Evolutionary conservation across 306 rosid genomes (phyloP), one percentile per base, ranked within the genome.

Genomic region (Astragalus glycyphyllos): DNA sequence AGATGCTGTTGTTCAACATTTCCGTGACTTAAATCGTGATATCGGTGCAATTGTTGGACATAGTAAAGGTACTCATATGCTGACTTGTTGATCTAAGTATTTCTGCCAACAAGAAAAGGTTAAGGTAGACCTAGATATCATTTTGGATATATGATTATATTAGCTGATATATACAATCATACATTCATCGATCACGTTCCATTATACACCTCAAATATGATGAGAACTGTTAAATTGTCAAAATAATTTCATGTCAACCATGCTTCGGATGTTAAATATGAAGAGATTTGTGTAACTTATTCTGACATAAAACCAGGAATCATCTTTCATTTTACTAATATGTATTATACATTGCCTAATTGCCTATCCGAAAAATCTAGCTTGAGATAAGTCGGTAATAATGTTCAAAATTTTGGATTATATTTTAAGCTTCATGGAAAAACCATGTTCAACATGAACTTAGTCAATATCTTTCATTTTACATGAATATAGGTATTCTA

Each of bases 41-140:
- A 55, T 88, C 16, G 76, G 82, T 65, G 86, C 79, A 67, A 82
- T 86, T 77, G 72, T 89, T 69, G 98, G 98, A 65, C 96, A 89
- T 46, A 89, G 96, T 74, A 86, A 89, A 89, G 96, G 98, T 86
- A 61, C 34, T 47, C 11, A 96, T 86, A 61, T 32, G 51, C 11
- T 65, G 72, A 68, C 49, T 56, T 55, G 41, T 77, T 73, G 12
- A 41, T 46, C 38, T 59, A 17, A 56, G 34, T 72, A 15, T 14
- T 50, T 60, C 66, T 29, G 47, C 34, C n/a, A 8, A 23, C 26
- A 63, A 49, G 16, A 40, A 41, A 41, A 48, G 46, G 9, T 35
- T 9, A 37, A 57, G 65, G 46, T 55, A 35, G n/a, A 15, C 46
- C 48, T 61, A 63, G 48, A 47, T 69, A 46, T 44, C 17, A 40